A percentile compares a stretch with the other conserved stretches of the same genome.
Evolutionary conservation across 2,329 filamentous ascomycete species (phyloP).

Genomic region (Trichophyton mentagrophytes): DNA sequence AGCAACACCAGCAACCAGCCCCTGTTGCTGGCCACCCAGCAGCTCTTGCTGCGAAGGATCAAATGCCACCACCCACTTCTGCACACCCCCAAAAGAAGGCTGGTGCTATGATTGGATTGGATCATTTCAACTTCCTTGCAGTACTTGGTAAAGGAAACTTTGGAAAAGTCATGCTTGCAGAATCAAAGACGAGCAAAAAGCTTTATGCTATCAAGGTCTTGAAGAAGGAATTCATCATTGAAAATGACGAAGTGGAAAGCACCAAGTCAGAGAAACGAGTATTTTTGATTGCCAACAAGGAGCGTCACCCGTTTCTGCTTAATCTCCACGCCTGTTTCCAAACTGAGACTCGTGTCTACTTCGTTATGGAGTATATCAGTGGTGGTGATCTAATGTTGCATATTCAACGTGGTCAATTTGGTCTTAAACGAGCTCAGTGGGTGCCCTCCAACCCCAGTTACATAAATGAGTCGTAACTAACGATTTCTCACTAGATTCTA

Average conservation of each 20-base stretch:
- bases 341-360: slow-evolving; percentile 95
- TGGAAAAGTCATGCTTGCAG: slow-evolving; percentile 97
- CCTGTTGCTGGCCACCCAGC: slow-evolving; percentile 19
- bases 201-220: slow-evolving; percentile 97
- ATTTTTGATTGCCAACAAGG: slow-evolving; percentile 92
- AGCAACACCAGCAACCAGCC: not conserved
- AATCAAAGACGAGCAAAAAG: slow-evolving; percentile 83
- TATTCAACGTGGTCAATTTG: slow-evolving; percentile 93
- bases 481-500: slow-evolving; percentile 57
- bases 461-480: not conserved
- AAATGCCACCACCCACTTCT: slow-evolving; percentile 5
- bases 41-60: slow-evolving; percentile 42
- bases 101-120: slow-evolving; percentile 58
- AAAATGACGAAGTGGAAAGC: slow-evolving; percentile 97
- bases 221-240: slow-evolving; percentile 99
- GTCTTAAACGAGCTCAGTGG: slow-evolving; percentile 88
- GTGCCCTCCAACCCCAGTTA: slow-evolving; percentile 24
- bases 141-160: slow-evolving; percentile 99
- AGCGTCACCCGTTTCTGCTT: slow-evolving; percentile 87
- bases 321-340: slow-evolving; percentile 97
- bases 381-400: slow-evolving; percentile 98
- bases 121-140: slow-evolving; percentile 98
- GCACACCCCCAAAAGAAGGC: slow-evolving; percentile 22
- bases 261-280: slow-evolving; percentile 96
- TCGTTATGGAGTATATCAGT: slow-evolving; percentile 99